Evolutionary conservation across 768 basidiomycete genomes (phyloP), one percentile per base, ranked within the genome.

Genomic region (Amanita polypyramis): DNA sequence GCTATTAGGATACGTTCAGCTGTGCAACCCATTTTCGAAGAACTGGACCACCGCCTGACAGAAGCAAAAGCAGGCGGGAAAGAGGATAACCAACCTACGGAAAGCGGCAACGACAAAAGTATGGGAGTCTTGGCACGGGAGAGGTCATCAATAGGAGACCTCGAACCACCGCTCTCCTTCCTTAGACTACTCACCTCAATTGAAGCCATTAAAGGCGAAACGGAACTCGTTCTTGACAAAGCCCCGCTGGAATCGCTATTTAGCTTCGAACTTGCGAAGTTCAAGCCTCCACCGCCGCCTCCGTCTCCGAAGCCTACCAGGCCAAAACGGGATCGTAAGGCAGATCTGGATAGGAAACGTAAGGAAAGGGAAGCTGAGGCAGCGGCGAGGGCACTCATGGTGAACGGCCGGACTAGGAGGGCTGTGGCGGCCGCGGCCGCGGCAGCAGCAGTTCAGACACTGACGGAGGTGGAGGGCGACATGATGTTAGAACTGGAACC

Each of bases 161-260:
- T 94, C 19, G 92, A 94, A 61, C 80, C 86, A 1, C 72, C 81
- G 2, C 52, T 82, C 2, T 65, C 72, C 1, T 55, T 76, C 5
- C 66, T 92, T 1, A 66, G 76, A 11, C 68, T 82, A 23, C 74
- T 85, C 20, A 58, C 71, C 10, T 79, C 76, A 14, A 59, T 59
- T n/a, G 72, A 78, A 21, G 57, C 63, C 11, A 73, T 88, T 42
- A 65, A 73, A 50, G 69, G 75, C 6, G 72, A 74, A 11, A 62
- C 76, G 15, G 75, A 76, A 42, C 62, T 85, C 51, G 57, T 80
- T 34, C 63, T 89, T 4, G 64, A 73, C 40, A 61, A 71, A 2
- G 70, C 76, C 19, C 84, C 87, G 0, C 62, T 94, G 20, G 65
- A 70, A 0, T 80, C 84, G 0, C 62, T 96, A 8, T 79, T 92